These are phyloP conservation scores for Aurinia saxatilis DNA, from an alignment of 345 rosid species.

Conservation along the genomic window DNA sequence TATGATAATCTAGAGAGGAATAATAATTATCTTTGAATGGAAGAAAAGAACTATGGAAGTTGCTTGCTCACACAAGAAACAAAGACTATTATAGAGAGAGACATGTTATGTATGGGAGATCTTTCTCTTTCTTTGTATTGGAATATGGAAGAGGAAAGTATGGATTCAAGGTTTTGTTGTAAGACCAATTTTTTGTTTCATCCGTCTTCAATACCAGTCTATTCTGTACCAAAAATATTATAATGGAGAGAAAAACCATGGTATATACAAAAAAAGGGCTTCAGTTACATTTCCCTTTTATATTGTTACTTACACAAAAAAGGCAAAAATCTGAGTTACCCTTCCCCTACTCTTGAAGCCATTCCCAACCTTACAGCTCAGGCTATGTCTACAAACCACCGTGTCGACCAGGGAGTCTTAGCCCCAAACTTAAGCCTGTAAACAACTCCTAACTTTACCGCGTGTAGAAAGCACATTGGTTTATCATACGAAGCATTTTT, in stretches of 20 bases:
- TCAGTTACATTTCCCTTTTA: slow-evolving; percentile 7
- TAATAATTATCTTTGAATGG: background rate
- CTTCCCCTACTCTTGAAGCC: slow-evolving; percentile 7
- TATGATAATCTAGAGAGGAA: background rate
- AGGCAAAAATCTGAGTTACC: slow-evolving; percentile 9
- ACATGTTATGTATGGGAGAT: too few relatives aligned
- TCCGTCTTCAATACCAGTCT: background rate
- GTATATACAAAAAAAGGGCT: slow-evolving; percentile 12
- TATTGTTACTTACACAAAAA: slow-evolving; percentile 9
- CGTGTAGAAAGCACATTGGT: background rate
- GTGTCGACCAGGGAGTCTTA: background rate
- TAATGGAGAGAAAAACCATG: slow-evolving; percentile 4
- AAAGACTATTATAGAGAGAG: background rate
- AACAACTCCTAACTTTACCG: background rate
- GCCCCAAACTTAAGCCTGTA: slow-evolving; percentile 12
- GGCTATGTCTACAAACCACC: background rate
- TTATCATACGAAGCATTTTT: slow-evolving; percentile 3
- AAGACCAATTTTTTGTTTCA: too few relatives aligned
- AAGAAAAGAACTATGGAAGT: slow-evolving; percentile 1
- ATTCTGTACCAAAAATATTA: background rate
- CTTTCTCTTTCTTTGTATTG: too few relatives aligned
- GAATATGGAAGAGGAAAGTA: too few relatives aligned
- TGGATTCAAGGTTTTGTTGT: too few relatives aligned
- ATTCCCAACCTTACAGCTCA: slow-evolving; percentile 8
- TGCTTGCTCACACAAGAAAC: background rate